Conservation (phyloP, 2,329 filamentous ascomycete species). For the Pestalotiopsis sp. region DNA sequence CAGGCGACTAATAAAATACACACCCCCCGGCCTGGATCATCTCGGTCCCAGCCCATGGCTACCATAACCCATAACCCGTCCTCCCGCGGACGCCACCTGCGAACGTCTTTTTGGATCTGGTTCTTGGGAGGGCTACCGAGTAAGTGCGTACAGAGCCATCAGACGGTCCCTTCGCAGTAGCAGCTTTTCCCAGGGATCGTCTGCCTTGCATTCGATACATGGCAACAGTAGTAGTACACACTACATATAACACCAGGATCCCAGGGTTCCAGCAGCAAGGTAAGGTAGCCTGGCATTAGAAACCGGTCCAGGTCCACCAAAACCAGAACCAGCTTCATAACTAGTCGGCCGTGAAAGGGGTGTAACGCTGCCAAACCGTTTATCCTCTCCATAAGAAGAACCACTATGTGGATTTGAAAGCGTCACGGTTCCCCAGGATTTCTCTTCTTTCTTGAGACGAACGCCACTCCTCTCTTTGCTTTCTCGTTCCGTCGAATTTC, state of each 20-base stretch:
- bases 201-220: background rate
- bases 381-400: background rate
- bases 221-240: background rate
- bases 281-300: background rate
- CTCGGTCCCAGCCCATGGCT: background rate
- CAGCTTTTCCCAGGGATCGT: background rate
- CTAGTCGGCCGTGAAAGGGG: background rate
- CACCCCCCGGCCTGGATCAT: background rate
- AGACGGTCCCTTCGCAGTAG: background rate
- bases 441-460: conserved; percentile 4
- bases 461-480: conserved; percentile 1
- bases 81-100: background rate
- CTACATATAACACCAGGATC: background rate
- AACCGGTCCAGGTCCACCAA: background rate
- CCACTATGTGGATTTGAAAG: conserved; percentile 9
- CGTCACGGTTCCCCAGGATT: conserved; percentile 6
- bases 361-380: conserved; percentile 2
- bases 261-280: background rate
- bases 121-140: background rate
- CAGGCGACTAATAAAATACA: background rate
- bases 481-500: background rate
- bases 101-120: background rate
- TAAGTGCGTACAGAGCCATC: background rate
- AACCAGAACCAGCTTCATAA: background rate
- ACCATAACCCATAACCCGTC: background rate